Conservation (phyloP, 257 asterid species). For the Jacaranda copaia region DNA sequence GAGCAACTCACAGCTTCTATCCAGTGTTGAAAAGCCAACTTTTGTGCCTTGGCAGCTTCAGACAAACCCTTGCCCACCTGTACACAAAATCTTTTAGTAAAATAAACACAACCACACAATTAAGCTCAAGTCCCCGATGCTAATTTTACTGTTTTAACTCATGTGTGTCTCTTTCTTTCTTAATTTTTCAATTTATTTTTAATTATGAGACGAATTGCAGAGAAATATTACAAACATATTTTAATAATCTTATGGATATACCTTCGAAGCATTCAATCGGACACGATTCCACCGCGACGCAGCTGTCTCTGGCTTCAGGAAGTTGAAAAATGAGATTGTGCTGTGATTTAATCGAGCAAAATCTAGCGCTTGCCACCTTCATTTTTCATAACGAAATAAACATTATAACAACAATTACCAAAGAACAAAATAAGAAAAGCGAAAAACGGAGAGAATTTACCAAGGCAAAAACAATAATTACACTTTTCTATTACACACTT, state of each 20-base stretch:
- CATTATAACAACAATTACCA: background rate
- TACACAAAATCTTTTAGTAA: slow-evolving; percentile 32
- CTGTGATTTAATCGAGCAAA: slow-evolving; percentile 83
- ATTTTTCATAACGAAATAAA: slow-evolving; percentile 34
- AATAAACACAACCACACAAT: slow-evolving; percentile 34
- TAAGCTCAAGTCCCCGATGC: slow-evolving; percentile 13
- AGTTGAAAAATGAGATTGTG: slow-evolving; percentile 85
- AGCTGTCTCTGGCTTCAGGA: slow-evolving; percentile 79
- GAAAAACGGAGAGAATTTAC: background rate
- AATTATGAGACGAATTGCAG: background rate
- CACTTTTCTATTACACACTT: slow-evolving; percentile 4
- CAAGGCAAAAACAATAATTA: slow-evolving; percentile 6
- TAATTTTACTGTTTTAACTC: background rate
- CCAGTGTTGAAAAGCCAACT: slow-evolving; percentile 97
- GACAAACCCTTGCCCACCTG: slow-evolving; percentile 97
- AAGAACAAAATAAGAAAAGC: background rate
- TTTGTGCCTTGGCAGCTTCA: slow-evolving; percentile 77
- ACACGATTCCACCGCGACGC: slow-evolving; percentile 88
- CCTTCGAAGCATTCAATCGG: slow-evolving; percentile 84
- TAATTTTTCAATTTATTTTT: slow-evolving; percentile 1
- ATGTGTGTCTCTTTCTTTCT: background rate
- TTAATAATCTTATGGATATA: slow-evolving; percentile 31
- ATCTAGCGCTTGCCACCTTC: slow-evolving; percentile 92
- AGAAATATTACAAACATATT: background rate
- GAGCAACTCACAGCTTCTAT: slow-evolving; percentile 85